Evolutionary conservation across 2,329 filamentous ascomycete species (phyloP).

Genomic region (Sporothrix protearum): DNA sequence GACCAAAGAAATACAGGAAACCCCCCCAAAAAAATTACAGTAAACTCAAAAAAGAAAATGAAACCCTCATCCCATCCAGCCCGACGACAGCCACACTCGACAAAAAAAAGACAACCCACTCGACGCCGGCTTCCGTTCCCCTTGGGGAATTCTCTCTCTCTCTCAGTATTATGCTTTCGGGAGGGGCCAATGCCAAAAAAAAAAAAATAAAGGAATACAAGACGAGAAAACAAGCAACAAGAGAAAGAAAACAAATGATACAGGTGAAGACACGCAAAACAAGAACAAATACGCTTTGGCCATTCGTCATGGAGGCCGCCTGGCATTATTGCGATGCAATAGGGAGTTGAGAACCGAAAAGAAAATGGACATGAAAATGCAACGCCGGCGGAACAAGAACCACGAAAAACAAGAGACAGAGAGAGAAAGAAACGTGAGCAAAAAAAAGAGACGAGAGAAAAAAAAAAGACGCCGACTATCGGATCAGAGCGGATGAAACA

Average conservation of each 20-base stretch:
- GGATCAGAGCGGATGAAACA: background rate
- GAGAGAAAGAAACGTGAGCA: background rate
- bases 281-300: constrained; percentile 13
- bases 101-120: background rate
- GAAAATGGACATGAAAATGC: background rate
- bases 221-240: background rate
- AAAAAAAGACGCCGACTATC: constrained; percentile 7
- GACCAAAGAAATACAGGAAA: background rate
- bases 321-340: constrained; percentile 23
- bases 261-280: background rate
- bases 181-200: background rate
- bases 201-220: no score
- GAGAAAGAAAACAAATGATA: background rate
- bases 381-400: background rate
- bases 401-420: background rate
- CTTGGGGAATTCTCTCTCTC: no score
- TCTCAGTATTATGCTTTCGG: background rate
- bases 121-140: constrained; percentile 4
- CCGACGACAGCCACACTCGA: background rate
- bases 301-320: constrained; percentile 19
- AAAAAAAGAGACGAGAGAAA: background rate
- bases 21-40: no score
- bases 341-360: background rate
- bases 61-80: background rate
- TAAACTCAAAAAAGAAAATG: background rate